Base-by-base conservation (phyloP, 805 yeast genomes). In the Candida xiaguanensis region DNA sequence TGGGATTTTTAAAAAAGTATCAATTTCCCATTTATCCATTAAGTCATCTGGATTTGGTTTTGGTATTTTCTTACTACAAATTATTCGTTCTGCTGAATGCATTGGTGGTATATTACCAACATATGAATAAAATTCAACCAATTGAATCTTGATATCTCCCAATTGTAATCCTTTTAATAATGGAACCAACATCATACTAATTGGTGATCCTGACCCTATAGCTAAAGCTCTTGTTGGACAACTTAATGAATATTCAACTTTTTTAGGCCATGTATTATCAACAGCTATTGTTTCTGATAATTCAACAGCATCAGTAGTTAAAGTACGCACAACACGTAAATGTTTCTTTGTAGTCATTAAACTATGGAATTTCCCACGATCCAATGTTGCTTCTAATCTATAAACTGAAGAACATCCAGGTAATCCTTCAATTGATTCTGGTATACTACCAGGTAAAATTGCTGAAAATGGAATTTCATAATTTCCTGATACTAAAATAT, bases 251-350 rank as follows among this genome's bases (percentile, higher is more conserved):
- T 91, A 91, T 53, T 91, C 97, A 23, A 91, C 87, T 56, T 93
- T 93, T 33, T 80, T 69, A 2, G 98, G 97, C 98, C 98, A 91
- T 1, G 90, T 82, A 57, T 91, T 91, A 55, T 89, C 96, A 23
- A 91, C 95, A 0, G 95, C 86, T 50, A 90, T 85, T 0, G 98
- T 87, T 59, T 91, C 97, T 0, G 95, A 75, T 17, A 89, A 68
- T 52, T 93, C 98, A 3, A 85, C 75, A 1, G 95, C 76, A 58
- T 91, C 98, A 0, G 95, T 77, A 2, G 95, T 80, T 43, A 91
- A 64, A 0, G 98, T 91, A 52, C 99, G 74, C 8, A 93, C 78
- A 8, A 93, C 80, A 44, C 95, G 77, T 2, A 93, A 47, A 52
- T 82, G 88, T 59, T 80, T 85, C 49, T 78, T 80, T 13, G 89